phyloP scores from a whole-genome alignment of 2,329 filamentous ascomycete species.

The Aspergillus proliferans region DNA sequence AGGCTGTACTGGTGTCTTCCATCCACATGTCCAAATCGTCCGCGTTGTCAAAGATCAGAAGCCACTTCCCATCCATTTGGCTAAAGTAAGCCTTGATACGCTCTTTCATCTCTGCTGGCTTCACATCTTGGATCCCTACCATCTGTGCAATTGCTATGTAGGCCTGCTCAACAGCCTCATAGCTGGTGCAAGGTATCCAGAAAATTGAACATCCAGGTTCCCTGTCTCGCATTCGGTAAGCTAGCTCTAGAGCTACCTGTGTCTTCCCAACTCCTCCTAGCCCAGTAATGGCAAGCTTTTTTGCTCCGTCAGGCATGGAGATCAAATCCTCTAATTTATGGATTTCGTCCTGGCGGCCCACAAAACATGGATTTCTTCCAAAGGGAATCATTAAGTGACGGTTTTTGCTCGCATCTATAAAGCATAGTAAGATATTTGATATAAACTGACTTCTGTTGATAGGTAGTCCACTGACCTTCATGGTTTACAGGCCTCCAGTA shows the following conservation, averaged over 20 bases:
- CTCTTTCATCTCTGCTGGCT: conserved; percentile 4
- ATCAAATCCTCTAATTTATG: conserved; percentile 3
- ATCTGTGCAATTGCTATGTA: conserved; percentile 9
- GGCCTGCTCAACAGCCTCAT: conserved; percentile 15
- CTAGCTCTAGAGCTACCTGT: conserved; percentile 20
- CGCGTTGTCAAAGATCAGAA: conserved; percentile 22
- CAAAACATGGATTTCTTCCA: conserved; percentile 5
- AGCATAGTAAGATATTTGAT: background rate
- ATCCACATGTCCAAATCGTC: conserved; percentile 17
- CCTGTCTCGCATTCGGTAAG: conserved; percentile 14
- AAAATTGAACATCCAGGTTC: conserved; percentile 17
- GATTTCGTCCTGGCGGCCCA: conserved; percentile 9
- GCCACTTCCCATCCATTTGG: conserved; percentile 11
- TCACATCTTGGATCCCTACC: conserved; percentile 7
- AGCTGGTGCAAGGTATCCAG: conserved; percentile 19
- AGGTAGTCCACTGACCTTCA: too few species aligned
- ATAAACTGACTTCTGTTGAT: too few species aligned
- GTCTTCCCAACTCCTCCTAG: conserved; percentile 24
- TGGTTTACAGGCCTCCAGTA: too few species aligned
- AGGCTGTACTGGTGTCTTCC: background rate
- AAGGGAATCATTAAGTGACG: conserved; percentile 6
- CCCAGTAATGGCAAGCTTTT: conserved; percentile 15
- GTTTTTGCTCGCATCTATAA: background rate
- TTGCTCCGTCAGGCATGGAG: background rate
- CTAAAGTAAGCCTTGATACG: conserved; percentile 8